Base-by-base conservation (phyloP, 1,284 basidiomycete genomes). In the Athelia sp. region DNA sequence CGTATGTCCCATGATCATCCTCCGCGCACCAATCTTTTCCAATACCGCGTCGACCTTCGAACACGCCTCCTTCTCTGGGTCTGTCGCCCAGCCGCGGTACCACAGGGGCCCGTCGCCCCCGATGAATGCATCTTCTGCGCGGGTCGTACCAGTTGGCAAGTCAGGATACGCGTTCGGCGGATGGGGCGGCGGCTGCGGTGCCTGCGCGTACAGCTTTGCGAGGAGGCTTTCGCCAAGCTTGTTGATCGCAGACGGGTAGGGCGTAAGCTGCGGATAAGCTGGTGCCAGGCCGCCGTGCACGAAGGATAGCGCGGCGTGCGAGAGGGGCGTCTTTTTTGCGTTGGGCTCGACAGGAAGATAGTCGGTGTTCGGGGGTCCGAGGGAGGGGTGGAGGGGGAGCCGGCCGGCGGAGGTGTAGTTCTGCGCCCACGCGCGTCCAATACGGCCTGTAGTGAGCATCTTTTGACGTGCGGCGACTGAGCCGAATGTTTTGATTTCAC, bases 1-100 rank as follows among this genome's bases (percentile, higher is more conserved):
- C 0, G 94, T 98, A 65, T 98, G 94, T n/a, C 94, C 94, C 87
- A 95, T 94, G 40, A 98, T 82, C 79, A 97, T 83, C 54, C 90
- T 73, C 55, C 89, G 71, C 18, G 88, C 93, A 1, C 90, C 90
- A 1, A 88, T 86, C 64, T 78, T 81, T 43, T 75, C 62, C 49
- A 90, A 67, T 10, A 93, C 84, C 19, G 73, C 70, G 50, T 88
- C 83, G 0, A 92, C 90, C 43, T 79, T 76, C 1, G 59, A 63
- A 63, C 93, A 98, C 1, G 87, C 83, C 46, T 72, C 71, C 43
- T 76, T 74, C 49, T 91, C 89, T 18, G 74, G 70, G 9, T 87
- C 83, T 29, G 84, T 70, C 13, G 90, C 91, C 87, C 90, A 93
- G 0, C 92, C 92, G 22, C 93, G 79, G 65, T 93, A 94, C 93